phyloP scores from a whole-genome alignment of 257 asterid genomes.

The Solanum bulbocastanum region DNA sequence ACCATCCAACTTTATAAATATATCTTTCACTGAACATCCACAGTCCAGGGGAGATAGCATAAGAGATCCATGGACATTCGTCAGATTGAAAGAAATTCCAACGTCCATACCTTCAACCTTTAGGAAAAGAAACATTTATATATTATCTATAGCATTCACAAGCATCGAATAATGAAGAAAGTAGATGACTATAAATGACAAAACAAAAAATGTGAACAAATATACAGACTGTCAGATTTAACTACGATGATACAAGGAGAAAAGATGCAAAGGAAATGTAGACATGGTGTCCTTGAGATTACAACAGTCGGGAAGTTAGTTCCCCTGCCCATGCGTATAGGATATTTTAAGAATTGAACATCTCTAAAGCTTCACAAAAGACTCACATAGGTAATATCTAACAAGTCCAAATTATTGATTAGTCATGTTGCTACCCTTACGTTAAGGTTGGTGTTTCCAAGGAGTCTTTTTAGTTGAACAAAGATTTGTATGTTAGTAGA shows the following conservation, averaged over 20 bases:
- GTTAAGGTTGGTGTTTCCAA: background rate
- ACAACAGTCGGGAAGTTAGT: background rate
- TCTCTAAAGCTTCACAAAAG: background rate
- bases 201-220: background rate
- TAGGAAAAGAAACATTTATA: slow-evolving; percentile 11
- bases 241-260: background rate
- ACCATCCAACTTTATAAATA: slow-evolving; percentile 70
- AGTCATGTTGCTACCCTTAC: background rate
- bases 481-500: background rate
- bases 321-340: background rate
- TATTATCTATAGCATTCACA: background rate
- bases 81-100: slow-evolving; percentile 53
- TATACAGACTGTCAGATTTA: background rate
- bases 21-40: slow-evolving; percentile 64
- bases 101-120: slow-evolving; percentile 85
- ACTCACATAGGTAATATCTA: background rate
- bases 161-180: background rate
- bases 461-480: background rate
- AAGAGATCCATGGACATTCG: slow-evolving; percentile 59
- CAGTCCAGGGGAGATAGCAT: slow-evolving; percentile 60
- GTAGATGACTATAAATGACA: slow-evolving; percentile 1
- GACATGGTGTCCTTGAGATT: background rate
- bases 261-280: background rate
- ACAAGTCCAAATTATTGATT: background rate
- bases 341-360: background rate